Conservation (phyloP, 2,329 filamentous ascomycete genomes). For the Anisogramma anomala region DNA sequence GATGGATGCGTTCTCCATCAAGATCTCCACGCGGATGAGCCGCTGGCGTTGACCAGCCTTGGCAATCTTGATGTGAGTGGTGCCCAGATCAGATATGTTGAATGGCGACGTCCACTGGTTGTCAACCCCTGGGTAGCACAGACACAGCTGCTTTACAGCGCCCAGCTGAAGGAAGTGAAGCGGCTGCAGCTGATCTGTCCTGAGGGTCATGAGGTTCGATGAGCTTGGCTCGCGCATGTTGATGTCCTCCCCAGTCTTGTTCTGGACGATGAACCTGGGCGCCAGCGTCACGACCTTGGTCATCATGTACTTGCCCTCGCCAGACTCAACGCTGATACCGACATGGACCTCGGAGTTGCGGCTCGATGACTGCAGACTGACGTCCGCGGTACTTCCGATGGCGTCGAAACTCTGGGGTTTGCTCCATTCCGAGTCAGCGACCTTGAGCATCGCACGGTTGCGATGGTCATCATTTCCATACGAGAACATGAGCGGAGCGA, state of each 20-base stretch:
- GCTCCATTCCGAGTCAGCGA: slow-evolving; percentile 89
- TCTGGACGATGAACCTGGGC: slow-evolving; percentile 87
- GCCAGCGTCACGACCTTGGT: slow-evolving; percentile 90
- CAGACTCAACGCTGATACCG: slow-evolving; percentile 77
- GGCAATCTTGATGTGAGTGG: slow-evolving; percentile 84
- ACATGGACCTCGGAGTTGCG: slow-evolving; percentile 76
- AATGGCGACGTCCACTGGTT: slow-evolving; percentile 98
- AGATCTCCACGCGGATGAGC: slow-evolving; percentile 73
- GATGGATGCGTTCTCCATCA: slow-evolving; percentile 87
- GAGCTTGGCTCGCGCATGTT: slow-evolving; percentile 87
- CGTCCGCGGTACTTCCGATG: slow-evolving; percentile 84
- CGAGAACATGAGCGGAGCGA: slow-evolving; percentile 91
- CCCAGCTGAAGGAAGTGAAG: slow-evolving; percentile 82
- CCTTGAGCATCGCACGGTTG: slow-evolving; percentile 78
- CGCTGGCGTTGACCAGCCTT: slow-evolving; percentile 82
- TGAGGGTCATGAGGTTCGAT: slow-evolving; percentile 68
- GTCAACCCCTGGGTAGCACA: slow-evolving; percentile 88
- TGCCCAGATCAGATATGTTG: slow-evolving; percentile 91
- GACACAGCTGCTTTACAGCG: slow-evolving; percentile 73
- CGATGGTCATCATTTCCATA: slow-evolving; percentile 79
- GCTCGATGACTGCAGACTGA: slow-evolving; percentile 63
- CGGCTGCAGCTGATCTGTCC: slow-evolving; percentile 68
- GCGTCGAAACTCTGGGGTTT: slow-evolving; percentile 97
- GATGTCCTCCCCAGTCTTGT: slow-evolving; percentile 79
- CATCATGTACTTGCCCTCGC: slow-evolving; percentile 95